phyloP scores from a whole-genome alignment of 495 filamentous ascomycete species.

The Xylaria grammica region DNA sequence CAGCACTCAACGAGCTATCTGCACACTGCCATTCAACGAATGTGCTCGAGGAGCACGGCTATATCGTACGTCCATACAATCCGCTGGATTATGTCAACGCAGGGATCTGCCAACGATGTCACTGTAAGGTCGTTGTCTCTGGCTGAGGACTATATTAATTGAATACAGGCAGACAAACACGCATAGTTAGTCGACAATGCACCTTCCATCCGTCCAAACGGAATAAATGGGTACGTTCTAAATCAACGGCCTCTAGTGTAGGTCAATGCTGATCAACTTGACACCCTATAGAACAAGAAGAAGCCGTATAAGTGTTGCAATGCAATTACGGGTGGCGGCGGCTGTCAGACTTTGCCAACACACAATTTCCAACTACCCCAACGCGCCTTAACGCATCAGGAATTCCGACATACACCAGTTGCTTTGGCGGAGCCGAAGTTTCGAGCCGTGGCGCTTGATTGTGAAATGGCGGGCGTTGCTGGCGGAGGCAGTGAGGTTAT shows the following conservation, averaged over 20 bases:
- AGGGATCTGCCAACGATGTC: constrained; percentile 23
- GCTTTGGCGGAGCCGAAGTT: constrained; percentile 23
- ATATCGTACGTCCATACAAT: constrained; percentile 21
- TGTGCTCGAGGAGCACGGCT: constrained; percentile 21
- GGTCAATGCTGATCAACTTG: constrained; percentile 18
- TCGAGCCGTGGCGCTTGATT: constrained; percentile 25
- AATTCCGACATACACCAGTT: constrained; percentile 19
- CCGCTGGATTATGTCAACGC: constrained; percentile 17
- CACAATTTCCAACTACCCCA: constrained; percentile 27
- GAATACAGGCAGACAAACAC: constrained; percentile 20
- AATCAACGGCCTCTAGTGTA: not conserved
- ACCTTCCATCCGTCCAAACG: constrained; percentile 27
- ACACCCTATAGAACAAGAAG: constrained; percentile 20
- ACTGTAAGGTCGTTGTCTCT: constrained; percentile 15
- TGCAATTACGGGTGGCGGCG: constrained; percentile 4
- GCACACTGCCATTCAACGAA: constrained; percentile 18
- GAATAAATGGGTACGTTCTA: constrained; percentile 25
- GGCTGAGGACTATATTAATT: not conserved
- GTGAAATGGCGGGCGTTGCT: constrained; percentile 28
- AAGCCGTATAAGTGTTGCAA: constrained; percentile 28
- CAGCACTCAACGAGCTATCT: constrained; percentile 16
- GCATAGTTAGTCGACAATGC: constrained; percentile 13
- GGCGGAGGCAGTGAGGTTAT: constrained; percentile 26
- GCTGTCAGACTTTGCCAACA: constrained; percentile 23
- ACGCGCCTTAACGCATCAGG: constrained; percentile 17